Evolutionary conservation across 2,329 filamentous ascomycete species (phyloP), one percentile per base, ranked within the genome.

Genomic region (Reticulascus tulasneorum): DNA sequence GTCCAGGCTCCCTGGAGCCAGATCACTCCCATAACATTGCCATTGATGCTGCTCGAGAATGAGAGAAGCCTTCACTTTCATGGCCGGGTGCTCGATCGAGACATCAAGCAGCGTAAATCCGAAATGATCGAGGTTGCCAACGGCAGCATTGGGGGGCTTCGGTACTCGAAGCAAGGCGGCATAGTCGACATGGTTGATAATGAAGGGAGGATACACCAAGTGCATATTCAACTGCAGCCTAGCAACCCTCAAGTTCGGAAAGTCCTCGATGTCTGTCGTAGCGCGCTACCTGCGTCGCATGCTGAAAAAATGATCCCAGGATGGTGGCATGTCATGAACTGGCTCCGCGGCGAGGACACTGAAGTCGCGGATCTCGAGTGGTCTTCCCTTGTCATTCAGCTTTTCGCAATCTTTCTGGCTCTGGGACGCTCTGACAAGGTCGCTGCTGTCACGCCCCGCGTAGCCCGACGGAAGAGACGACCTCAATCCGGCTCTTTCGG

Each of bases 1-100:
- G 64, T 86, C 9, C 84, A 89, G 56, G 83, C 83, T 6, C 84
- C 84, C 1, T 90, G 85, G 85, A 81, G 82, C 38, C 73, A 75
- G 34, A 68, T 84, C 10, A 77, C 80, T n/a, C 79, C 78, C 27
- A 62, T 89, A n/a, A 65, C 72, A 1, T 60, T 88, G 3, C 81
- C 84, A 3, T 48, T 70, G 19, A 63, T 88, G 15, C 70, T 71
- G 40, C 56, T 79, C 16, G 72, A 80, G 38, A 78, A 84, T 45
- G 66, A 73, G 18, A 71, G 76, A 48, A 75, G 70, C 38, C 62
- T 85, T 23, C 76, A 77, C 35, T 77, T 75, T 42, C 60, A 66
- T 30, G 69, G 71, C 13, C 70, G 72, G 27, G 63, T 63, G 37
- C 58, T 71, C 13, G 71, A 73, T 36, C 69, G 75, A 24, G 77